Evolutionary conservation across 768 basidiomycete species (phyloP), one percentile per base, ranked within the genome.

Genomic region (Auriscalpium orientale): DNA sequence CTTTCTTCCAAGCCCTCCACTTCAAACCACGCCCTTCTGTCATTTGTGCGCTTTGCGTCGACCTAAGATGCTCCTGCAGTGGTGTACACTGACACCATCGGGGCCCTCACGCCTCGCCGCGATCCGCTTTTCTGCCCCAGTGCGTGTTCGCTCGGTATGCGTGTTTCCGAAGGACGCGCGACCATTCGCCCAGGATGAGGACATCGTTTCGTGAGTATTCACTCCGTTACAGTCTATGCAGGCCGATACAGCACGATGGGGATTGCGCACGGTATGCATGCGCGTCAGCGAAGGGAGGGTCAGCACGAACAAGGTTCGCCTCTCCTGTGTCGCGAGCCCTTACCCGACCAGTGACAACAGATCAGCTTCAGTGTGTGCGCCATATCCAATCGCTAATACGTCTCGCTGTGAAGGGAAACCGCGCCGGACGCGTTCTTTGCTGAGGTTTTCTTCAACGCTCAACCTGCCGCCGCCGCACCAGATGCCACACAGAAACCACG

Each of bases 391-490:
- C 43, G 49, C 52, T 63, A 44, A 68, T 36, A 34, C 57, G 45
- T 54, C 36, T 49, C 5, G 49, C 54, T 45, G 54, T 21, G 33
- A 18, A 90, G 89, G 54, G 71, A 74, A 57, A 91, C 89, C 28
- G 80, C 85, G 58, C 89, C 88, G 0, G 78, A 81, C 7, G 78
- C 85, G 0, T 90, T 91, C 72, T 85, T 82, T 64, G 72, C 89
- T 16, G 80, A 90, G 53, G 71, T 90, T 9, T 89, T 81, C 68
- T 84, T 91, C 71, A 90, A 89, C 70, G 83, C 86, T 0, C 79
- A 82, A 34, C 28, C 28, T 7, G 76, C 81, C 1, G 72, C 81
- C 4, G 58, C 71, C 21, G 76, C 76, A 6, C 64, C 71, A 1
- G 70, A 75, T 46, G 66, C 67, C 4, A 84, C 81, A 65, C 80